A percentile compares a stretch with the other conserved stretches of the same genome.
phyloP scores from a whole-genome alignment of 2,329 filamentous ascomycete species.

The Myriangium duriaei region DNA sequence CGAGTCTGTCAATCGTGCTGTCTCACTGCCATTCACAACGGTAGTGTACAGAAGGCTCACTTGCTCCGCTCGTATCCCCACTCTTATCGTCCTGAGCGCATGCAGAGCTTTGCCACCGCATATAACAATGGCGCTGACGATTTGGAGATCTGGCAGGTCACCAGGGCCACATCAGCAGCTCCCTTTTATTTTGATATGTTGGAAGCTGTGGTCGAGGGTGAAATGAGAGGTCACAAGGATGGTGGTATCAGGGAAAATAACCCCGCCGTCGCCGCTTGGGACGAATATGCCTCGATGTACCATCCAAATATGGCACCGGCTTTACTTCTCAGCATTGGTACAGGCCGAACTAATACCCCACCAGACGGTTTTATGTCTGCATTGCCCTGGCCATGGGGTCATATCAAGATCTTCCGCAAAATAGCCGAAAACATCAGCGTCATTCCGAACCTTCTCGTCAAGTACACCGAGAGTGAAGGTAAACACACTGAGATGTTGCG shows the following conservation, averaged over 20 bases:
- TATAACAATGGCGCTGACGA: slow-evolving; percentile 37
- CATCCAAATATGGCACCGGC: slow-evolving; percentile 28
- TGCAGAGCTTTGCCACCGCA: slow-evolving; percentile 32
- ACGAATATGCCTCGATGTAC: slow-evolving; percentile 34
- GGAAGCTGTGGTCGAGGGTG: slow-evolving; percentile 30
- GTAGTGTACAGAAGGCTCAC: slow-evolving; percentile 35
- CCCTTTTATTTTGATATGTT: slow-evolving; percentile 41
- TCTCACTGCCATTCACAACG: slow-evolving; percentile 36
- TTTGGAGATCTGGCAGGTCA: slow-evolving; percentile 40
- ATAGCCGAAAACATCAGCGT: slow-evolving; percentile 38
- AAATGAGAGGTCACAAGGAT: slow-evolving; percentile 34
- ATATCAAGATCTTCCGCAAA: slow-evolving; percentile 29
- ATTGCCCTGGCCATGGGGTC: slow-evolving; percentile 34
- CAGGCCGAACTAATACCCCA: slow-evolving; percentile 30
- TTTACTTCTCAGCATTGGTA: slow-evolving; percentile 34
- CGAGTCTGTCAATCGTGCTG: slow-evolving; percentile 30
- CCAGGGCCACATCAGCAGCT: slow-evolving; percentile 40
- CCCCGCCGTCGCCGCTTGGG: slow-evolving; percentile 34
- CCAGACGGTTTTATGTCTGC: slow-evolving; percentile 35
- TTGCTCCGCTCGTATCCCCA: slow-evolving; percentile 38
- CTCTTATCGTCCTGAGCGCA: slow-evolving; percentile 26
- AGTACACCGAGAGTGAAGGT: slow-evolving; percentile 39
- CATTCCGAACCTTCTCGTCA: slow-evolving; percentile 38
- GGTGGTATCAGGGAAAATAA: slow-evolving; percentile 41
- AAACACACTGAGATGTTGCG: slow-evolving; percentile 35